Base-by-base conservation (phyloP, 176 grass and related monocot species). In the Aegilops umbellulata region DNA sequence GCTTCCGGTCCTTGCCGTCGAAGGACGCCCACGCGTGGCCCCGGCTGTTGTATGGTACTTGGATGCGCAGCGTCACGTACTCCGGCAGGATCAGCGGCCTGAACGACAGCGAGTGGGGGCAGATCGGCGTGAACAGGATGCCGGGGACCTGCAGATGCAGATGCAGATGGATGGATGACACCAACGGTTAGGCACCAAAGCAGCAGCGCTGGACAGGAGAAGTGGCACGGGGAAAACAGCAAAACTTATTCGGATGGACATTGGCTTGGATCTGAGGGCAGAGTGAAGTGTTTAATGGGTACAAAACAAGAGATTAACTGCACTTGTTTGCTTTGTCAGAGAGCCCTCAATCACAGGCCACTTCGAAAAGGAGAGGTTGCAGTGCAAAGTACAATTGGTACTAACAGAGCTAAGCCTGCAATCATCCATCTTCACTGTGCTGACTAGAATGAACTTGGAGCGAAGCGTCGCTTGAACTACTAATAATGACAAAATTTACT, bases 91-190 rank as follows among this genome's bases (percentile, higher is more conserved):
- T 99, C 61, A 99, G 47, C 23, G 97, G 94, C 74, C 97, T 85
- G 89, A 94, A 99, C 51, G 97, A 99, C 65, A 99, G 46, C 26
- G 97, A 99, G 71, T 97, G 97, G 1, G 94, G 97, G 32, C 97
- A 99, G 69, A 99, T 99, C 17, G 97, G 97, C 9, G 94, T 99
- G 97, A 94, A 99, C 26, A 97, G 92, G 86, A 99, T 99, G 4
- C 87, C 97, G 16, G 97, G 94, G 39, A 99, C 94, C 94, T 99
- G 93, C 81, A 77, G 16, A 68, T 24, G 53, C 19, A 57, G 53
- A 57, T 57, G 53, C 53, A 7, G 51, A 55, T 55, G 17, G 6
- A 20, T 7, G 6, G 2, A 19, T 7, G 2, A 3, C 53, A 61
- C 81, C 70, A 62, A 76, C 19, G 23, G 14, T 84, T 30, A 81